Conservation (phyloP, 2,329 filamentous ascomycete genomes). For the Tolypocladium ovalisporum region DNA sequence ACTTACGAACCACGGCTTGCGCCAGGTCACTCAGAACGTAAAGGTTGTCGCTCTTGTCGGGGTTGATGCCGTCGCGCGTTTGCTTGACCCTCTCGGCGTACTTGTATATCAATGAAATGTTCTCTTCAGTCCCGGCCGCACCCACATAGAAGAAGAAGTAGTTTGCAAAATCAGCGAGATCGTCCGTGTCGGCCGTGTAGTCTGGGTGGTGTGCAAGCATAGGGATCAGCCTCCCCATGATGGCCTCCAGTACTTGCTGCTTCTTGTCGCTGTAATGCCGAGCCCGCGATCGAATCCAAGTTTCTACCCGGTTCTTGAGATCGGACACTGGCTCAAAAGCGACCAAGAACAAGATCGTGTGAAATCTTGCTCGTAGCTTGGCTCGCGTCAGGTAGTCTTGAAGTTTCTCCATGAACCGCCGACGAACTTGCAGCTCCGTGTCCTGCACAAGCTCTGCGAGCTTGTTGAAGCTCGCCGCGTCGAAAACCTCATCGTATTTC, state of each 20-base stretch:
- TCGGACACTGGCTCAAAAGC: slow-evolving; percentile 77
- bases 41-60: slow-evolving; percentile 58
- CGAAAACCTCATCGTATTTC: slow-evolving; percentile 64
- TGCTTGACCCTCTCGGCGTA: slow-evolving; percentile 90
- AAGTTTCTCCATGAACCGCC: slow-evolving; percentile 69
- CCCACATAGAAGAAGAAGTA: slow-evolving; percentile 87
- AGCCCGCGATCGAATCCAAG: slow-evolving; percentile 79
- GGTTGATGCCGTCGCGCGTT: slow-evolving; percentile 66
- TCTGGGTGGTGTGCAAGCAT: slow-evolving; percentile 91
- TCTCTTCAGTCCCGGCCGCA: slow-evolving; percentile 73
- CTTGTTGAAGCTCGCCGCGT: slow-evolving; percentile 65
- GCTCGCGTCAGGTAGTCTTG: slow-evolving; percentile 80
- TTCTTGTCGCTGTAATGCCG: slow-evolving; percentile 48
- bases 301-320: slow-evolving; percentile 65
- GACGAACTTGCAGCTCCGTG: slow-evolving; percentile 59
- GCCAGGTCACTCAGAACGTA: slow-evolving; percentile 84
- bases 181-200: slow-evolving; percentile 55
- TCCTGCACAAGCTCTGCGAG: slow-evolving; percentile 78
- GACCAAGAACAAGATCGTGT: slow-evolving; percentile 79
- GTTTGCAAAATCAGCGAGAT: slow-evolving; percentile 70
- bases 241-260: slow-evolving; percentile 63
- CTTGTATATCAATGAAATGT: slow-evolving; percentile 80
- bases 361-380: slow-evolving; percentile 65
- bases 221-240: slow-evolving; percentile 74
- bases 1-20: slow-evolving; percentile 70